Evolutionary conservation across 2,329 filamentous ascomycete genomes (phyloP).

Genomic region (Diaporthe sp.): DNA sequence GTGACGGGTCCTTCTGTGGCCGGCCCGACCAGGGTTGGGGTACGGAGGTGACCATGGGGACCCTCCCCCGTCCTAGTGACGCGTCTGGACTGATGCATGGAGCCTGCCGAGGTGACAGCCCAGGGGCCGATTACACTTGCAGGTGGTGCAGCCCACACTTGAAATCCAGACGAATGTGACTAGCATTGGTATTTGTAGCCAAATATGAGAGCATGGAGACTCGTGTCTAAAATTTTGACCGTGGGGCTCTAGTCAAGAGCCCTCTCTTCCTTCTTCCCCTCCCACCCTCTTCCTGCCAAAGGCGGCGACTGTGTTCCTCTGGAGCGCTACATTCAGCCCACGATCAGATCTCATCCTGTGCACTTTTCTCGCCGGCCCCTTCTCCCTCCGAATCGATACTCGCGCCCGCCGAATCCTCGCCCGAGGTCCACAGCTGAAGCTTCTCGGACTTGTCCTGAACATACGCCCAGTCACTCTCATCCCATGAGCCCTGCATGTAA

Average conservation of each 20-base stretch:
- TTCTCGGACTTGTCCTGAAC: constrained; percentile 11
- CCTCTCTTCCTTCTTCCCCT: not conserved
- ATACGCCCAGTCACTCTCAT: constrained; percentile 21
- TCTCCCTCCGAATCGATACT: not conserved
- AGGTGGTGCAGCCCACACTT: not conserved
- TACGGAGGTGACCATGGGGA: not conserved
- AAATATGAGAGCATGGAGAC: not conserved
- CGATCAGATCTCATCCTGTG: constrained; percentile 11
- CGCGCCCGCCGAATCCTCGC: not conserved
- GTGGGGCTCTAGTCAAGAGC: not conserved
- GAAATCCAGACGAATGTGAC: not conserved
- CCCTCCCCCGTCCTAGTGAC: not conserved
- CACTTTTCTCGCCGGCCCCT: not conserved
- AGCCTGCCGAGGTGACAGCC: not conserved
- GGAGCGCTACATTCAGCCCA: not conserved
- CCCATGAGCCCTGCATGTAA: constrained; percentile 21
- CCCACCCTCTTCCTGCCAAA: not conserved
- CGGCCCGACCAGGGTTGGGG: not conserved
- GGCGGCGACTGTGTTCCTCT: not conserved
- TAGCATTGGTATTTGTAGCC: not conserved
- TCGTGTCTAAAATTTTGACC: not conserved
- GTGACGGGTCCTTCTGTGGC: not conserved
- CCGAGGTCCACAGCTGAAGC: constrained; percentile 15
- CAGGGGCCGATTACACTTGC: not conserved
- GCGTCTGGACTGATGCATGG: not conserved